phyloP scores from a whole-genome alignment of 2,329 filamentous ascomycete species.

The Tolypocladium album region DNA sequence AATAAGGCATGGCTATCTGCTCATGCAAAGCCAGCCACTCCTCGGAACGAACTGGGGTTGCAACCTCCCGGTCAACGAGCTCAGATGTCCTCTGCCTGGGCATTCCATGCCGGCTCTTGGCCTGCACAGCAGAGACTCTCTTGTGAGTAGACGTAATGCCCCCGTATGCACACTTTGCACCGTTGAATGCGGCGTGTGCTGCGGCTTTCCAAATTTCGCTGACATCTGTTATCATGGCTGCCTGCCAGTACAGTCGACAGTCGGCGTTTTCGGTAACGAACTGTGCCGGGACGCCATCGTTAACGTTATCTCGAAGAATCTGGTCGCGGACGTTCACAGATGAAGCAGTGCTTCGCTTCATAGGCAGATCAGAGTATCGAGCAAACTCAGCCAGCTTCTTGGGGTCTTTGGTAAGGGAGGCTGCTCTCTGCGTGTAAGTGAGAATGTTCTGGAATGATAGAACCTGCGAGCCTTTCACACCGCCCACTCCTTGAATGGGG shows the following conservation, averaged over 20 bases:
- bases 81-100: background rate
- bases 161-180: slow-evolving; percentile 27
- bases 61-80: background rate
- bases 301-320: slow-evolving; percentile 23
- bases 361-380: slow-evolving; percentile 20
- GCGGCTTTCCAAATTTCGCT: slow-evolving; percentile 35
- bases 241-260: slow-evolving; percentile 40
- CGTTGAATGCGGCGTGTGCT: slow-evolving; percentile 27
- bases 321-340: slow-evolving; percentile 28
- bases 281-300: slow-evolving; percentile 33
- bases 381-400: slow-evolving; percentile 15
- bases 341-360: slow-evolving; percentile 19
- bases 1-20: slow-evolving; percentile 2
- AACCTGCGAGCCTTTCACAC: slow-evolving; percentile 38
- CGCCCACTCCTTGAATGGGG: slow-evolving; percentile 42
- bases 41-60: background rate
- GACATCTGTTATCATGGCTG: slow-evolving; percentile 35
- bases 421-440: slow-evolving; percentile 9
- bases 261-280: slow-evolving; percentile 36
- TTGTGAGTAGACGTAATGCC: slow-evolving; percentile 11
- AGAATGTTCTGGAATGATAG: slow-evolving; percentile 20
- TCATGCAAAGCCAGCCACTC: slow-evolving; percentile 2
- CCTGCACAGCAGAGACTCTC: background rate
- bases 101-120: background rate
- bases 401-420: slow-evolving; percentile 14